phyloP scores from a whole-genome alignment of 768 basidiomycete genomes.

The Lyophyllum shimeji region DNA sequence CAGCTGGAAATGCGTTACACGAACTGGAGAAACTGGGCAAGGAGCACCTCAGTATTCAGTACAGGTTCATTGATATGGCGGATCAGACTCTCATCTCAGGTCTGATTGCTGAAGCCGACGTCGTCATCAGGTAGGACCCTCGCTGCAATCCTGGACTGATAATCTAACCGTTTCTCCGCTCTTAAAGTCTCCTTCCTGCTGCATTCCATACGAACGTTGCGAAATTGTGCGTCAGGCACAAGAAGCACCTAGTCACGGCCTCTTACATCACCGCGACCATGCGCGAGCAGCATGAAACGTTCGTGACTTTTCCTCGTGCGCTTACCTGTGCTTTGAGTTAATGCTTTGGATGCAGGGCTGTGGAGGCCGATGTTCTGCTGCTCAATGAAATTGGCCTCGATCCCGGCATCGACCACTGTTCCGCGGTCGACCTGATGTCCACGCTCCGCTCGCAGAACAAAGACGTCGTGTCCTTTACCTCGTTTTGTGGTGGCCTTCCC shows the following conservation, averaged over 20 bases:
- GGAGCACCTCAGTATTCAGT: constrained; percentile 50
- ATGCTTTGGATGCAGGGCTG: constrained; percentile 42
- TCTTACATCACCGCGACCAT: constrained; percentile 87
- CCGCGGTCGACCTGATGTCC: constrained; percentile 70
- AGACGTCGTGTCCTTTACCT: constrained; percentile 70
- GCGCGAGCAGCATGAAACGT: constrained; percentile 63
- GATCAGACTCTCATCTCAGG: constrained; percentile 43
- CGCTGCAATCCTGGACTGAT: no score
- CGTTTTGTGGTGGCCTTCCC: constrained; percentile 93
- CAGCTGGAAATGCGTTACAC: constrained; percentile 70
- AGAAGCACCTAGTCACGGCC: constrained; percentile 84
- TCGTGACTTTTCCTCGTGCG: constrained; percentile 15
- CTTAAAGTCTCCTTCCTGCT: constrained; percentile 75
- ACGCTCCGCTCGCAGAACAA: constrained; percentile 51
- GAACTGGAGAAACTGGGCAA: constrained; percentile 55
- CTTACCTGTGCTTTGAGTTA: not conserved
- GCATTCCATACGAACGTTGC: constrained; percentile 72
- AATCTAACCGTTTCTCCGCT: not conserved
- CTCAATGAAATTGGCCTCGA: constrained; percentile 91
- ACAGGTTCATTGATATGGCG: constrained; percentile 58
- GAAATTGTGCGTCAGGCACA: constrained; percentile 63
- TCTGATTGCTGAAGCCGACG: constrained; percentile 65
- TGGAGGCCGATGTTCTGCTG: constrained; percentile 62
- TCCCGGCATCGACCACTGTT: constrained; percentile 88
- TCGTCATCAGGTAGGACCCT: constrained; percentile 76